phyloP scores from a whole-genome alignment of 1,284 basidiomycete genomes.

The Cryptococcus sp. region DNA sequence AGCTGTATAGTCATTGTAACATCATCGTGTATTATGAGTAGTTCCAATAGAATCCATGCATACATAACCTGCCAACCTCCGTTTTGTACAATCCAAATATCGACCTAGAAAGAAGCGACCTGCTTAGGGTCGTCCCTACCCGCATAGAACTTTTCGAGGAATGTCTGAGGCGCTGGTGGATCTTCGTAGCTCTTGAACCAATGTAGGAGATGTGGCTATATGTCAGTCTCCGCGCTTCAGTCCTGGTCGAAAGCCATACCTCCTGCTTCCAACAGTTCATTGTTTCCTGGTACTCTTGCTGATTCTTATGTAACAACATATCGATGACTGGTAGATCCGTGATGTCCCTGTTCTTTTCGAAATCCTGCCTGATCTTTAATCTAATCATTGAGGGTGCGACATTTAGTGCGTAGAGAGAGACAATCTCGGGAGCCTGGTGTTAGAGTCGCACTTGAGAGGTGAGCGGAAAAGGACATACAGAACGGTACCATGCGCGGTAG shows the following conservation, averaged over 20 bases:
- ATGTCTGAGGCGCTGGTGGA: constrained; percentile 42
- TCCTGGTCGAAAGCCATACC: constrained; percentile 31
- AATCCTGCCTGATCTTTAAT: constrained; percentile 76
- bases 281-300: constrained; percentile 89
- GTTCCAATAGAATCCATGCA: constrained; percentile 1
- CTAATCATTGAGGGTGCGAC: constrained; percentile 77
- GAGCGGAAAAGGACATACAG: constrained; percentile 55
- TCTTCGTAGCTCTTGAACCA: constrained; percentile 49
- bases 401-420: constrained; percentile 76
- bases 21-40: neutral
- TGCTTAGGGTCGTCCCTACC: constrained; percentile 46
- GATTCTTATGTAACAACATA: constrained; percentile 77
- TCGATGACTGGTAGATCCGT: constrained; percentile 82
- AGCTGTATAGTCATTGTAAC: neutral
- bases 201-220: constrained; percentile 46
- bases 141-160: constrained; percentile 49
- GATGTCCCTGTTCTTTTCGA: constrained; percentile 80
- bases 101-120: constrained; percentile 34
- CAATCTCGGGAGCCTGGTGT: constrained; percentile 80
- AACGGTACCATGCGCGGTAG: constrained; percentile 89
- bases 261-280: constrained; percentile 90
- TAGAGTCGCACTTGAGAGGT: neutral
- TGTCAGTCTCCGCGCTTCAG: neutral
- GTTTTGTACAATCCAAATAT: constrained; percentile 2
- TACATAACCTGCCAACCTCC: neutral